Evolutionary conservation across 768 basidiomycete species (phyloP), one percentile per base, ranked within the genome.

Genomic region (Boletales sp.): DNA sequence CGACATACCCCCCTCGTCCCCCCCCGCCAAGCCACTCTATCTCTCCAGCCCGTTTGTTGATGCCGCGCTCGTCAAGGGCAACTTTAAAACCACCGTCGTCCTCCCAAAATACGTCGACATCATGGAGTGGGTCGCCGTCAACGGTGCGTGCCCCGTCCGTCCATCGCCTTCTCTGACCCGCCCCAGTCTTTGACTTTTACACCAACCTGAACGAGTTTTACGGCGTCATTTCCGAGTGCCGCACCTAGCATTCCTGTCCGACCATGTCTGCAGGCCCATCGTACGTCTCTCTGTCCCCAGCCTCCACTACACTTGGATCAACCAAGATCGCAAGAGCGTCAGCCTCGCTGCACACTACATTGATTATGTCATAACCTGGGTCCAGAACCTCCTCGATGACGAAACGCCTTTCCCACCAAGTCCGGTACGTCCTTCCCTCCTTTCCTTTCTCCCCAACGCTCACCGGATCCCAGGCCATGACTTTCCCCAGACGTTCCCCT

Each of bases 21-120:
- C n/a, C n/a, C n/a, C n/a, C 13, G 9, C 13, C 21, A 21, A 21
- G 21, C 87, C 90, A 1, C 72, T 97, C 15, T 97, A 95, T 64
- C 79, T 97, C 11, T 95, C 88, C 68, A 88, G 89, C 46, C 94
- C 94, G 3, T 98, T 98, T 67, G 91, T 89, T 47, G 94, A 95
- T 59, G 87, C 93, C 2, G 92, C 95, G 0, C 79, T 97, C 39
- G 94, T 98, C 51, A 97, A 95, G 68, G 95, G 95, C 19, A 97
- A 94, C 70, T 97, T 97, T 76, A 97, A 95, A 74, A 97, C 94
- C 4, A 97, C 97, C 61, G 94, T 97, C 50, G 88, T 93, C 71
- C 79, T 93, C 47, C 95, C 95, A 7, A 97, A 95, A 67, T 97
- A 94, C 59, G 87, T 90, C 27, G 92, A 95, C 64, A 85, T 91